These are phyloP conservation scores for Eutrema yunnanense DNA, from an alignment of 345 rosid genomes.

Conservation along the genomic window DNA sequence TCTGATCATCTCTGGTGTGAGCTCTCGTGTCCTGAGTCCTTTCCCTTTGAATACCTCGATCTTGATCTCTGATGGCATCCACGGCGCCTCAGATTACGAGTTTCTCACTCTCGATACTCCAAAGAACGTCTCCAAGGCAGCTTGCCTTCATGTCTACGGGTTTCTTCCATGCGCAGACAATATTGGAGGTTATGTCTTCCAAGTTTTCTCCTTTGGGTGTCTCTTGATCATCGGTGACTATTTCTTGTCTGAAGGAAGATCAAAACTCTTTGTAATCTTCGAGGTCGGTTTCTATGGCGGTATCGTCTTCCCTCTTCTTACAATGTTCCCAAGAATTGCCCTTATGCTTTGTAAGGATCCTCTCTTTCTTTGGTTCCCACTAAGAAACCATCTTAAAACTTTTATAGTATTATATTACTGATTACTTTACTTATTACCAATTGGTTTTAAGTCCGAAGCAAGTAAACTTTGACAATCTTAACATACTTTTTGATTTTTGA, in stretches of 20 bases:
- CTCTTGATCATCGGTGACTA: conserved; percentile 30
- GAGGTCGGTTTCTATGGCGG: conserved; percentile 34
- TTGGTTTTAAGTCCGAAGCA: not conserved
- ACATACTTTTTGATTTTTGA: not conserved
- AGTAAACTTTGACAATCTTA: not conserved
- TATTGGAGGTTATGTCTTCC: conserved; percentile 28
- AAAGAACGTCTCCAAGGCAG: conserved; percentile 17
- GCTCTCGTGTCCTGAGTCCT: conserved; percentile 24
- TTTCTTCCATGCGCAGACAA: conserved; percentile 36
- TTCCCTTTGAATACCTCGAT: conserved; percentile 5
- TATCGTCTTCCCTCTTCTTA: conserved; percentile 30
- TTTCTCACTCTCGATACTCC: conserved; percentile 20
- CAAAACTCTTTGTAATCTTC: conserved; percentile 26
- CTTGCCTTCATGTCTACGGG: conserved; percentile 31
- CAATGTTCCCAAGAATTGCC: conserved; percentile 30
- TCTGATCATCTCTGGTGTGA: conserved; percentile 16
- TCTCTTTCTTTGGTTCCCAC: not conserved
- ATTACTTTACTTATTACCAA: not conserved
- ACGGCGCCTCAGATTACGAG: conserved; percentile 1
- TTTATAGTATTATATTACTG: not conserved
- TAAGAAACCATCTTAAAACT: not conserved
- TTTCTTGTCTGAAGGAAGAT: conserved; percentile 30
- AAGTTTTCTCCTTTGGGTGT: conserved; percentile 29
- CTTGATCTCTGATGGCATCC: conserved; percentile 25
- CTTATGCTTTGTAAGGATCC: conserved; percentile 29